Evolutionary conservation across 495 filamentous ascomycete genomes (phyloP), one percentile per base, ranked within the genome.

Genomic region (Xylaria longipes): DNA sequence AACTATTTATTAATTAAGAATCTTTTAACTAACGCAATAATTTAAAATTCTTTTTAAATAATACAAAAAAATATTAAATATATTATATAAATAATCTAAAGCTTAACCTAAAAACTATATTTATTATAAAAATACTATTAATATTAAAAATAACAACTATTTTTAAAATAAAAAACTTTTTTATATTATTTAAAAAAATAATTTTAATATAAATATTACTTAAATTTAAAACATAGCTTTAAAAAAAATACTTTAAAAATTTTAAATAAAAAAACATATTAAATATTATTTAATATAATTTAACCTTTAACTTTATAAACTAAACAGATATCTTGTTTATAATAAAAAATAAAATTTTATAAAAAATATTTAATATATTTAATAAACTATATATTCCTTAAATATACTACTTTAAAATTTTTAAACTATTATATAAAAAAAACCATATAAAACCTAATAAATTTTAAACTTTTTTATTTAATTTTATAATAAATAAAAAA

Each of bases 381-480:
- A 29, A 64, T 45, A 25, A 27, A 27, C 11, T 64, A 37, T 64
- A 45, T 45, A 64, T 64, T 64, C 45, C 27, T 27, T 25, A 27
- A 27, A 43, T 27, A 17, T 43, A 15, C 12, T 25, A 12, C 12
- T 5, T 45, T 43, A 27, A 64, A 45, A 27, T 64, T 29, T 64
- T 64, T 45, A 25, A 64, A 9, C 5, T 64, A 27, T 31, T 64
- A 45, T 29, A 64, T 27, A 39, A 45, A 64, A 20, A 52, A 37
- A 37, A 37, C 8, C 8, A 37, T 37, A 37, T 37, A 4, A 37
- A 37, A 4, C 3, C 8, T 8, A 8, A 37, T 37, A 43, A 64
- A 35, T 64, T 64, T 64, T 64, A 25, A 25, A 22, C 35, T 64
- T 64, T 25, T 31, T 64, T 25, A 20, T 64, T 64, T 17, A 64